A percentile compares a stretch with the other conserved stretches of the same genome.
phyloP scores from a whole-genome alignment of 2,329 filamentous ascomycete genomes.

The Pseudocercospora fuligena region DNA sequence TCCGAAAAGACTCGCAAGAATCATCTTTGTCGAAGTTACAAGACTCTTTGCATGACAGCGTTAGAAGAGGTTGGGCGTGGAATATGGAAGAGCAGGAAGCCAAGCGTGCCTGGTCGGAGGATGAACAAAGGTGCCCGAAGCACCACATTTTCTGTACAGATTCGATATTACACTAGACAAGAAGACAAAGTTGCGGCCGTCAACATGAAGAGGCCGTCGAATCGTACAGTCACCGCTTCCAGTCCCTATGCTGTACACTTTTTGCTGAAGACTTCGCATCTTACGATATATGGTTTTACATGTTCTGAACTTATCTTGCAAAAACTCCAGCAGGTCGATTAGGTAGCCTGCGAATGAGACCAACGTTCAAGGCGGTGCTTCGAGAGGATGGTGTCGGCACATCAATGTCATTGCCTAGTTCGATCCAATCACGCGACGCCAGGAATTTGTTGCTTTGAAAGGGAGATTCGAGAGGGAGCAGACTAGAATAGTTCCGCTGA shows the following conservation, averaged over 20 bases:
- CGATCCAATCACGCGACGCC: conserved; percentile 8
- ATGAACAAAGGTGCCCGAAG: background rate
- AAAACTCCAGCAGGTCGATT: background rate
- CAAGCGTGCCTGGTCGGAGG: background rate
- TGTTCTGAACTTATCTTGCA: background rate
- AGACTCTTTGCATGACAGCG: too few species aligned
- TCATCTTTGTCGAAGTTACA: background rate
- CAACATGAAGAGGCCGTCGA: conserved; percentile 7
- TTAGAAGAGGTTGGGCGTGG: background rate
- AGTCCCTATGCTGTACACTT: background rate
- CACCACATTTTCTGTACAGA: background rate
- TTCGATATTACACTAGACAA: background rate
- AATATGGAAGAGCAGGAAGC: background rate
- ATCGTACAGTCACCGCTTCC: background rate
- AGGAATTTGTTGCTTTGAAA: conserved; percentile 3
- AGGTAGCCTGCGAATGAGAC: background rate
- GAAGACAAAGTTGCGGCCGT: conserved; percentile 1
- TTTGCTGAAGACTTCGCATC: background rate
- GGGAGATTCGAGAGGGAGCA: conserved; percentile 11
- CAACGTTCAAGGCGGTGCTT: conserved; percentile 4
- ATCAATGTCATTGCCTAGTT: conserved; percentile 12
- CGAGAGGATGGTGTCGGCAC: background rate
- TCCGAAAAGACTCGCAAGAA: background rate
- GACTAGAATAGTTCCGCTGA: conserved; percentile 9
- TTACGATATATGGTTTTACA: background rate